phyloP scores from a whole-genome alignment of 306 rosid species.

The Fragaria ananassa region DNA sequence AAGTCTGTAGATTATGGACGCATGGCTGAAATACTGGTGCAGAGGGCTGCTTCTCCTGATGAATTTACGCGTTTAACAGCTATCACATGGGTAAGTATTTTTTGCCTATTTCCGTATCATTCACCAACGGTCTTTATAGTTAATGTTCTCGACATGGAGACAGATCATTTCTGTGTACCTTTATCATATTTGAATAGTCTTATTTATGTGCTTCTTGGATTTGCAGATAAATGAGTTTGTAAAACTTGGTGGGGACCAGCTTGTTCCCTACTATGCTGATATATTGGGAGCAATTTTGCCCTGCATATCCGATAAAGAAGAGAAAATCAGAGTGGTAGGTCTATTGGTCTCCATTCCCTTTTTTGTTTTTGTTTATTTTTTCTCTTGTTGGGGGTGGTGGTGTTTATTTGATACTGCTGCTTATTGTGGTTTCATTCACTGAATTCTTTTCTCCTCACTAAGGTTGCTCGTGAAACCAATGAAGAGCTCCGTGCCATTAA shows the following conservation, averaged over 20 bases:
- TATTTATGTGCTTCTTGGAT: conserved; percentile 19
- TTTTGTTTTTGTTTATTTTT: not conserved
- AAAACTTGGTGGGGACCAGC: conserved; percentile 98
- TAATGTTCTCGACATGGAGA: conserved; percentile 6
- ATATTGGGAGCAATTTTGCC: conserved; percentile 96
- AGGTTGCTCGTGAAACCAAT: conserved; percentile 98
- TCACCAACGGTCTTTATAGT: not conserved
- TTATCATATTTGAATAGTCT: conserved; percentile 1
- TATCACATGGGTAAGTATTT: conserved; percentile 71
- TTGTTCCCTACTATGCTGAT: conserved; percentile 93
- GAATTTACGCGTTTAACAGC: conserved; percentile 97
- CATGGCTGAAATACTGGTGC: conserved; percentile 96
- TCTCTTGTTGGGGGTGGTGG: not conserved
- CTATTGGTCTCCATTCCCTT: conserved; percentile 18
- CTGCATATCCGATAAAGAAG: conserved; percentile 99
- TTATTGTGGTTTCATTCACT: not conserved
- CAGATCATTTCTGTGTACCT: not conserved
- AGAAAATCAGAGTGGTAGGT: conserved; percentile 95
- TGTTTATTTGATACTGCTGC: not conserved
- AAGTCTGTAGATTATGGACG: conserved; percentile 99
- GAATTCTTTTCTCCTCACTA: not conserved
- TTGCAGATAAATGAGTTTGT: conserved; percentile 89
- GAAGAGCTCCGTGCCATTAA: conserved; percentile 84
- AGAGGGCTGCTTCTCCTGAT: conserved; percentile 83
- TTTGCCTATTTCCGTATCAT: conserved; percentile 2